Base-by-base conservation (phyloP, 2,329 filamentous ascomycete species). In the Triangularia verruculosa region DNA sequence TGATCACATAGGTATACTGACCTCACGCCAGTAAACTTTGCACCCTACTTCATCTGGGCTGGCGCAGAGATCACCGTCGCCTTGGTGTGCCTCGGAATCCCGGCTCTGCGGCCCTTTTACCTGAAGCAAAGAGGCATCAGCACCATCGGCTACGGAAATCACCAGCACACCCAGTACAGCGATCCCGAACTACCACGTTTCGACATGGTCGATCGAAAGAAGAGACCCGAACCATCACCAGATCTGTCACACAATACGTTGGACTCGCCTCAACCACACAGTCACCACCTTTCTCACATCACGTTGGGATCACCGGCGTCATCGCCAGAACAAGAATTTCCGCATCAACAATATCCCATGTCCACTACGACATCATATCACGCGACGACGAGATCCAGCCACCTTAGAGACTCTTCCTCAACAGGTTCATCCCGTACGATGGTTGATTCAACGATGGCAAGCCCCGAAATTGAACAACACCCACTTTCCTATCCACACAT, bases 121-220 rank as follows among this genome's bases (percentile, higher is more conserved):
- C 67, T 83, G 53, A 82, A 78, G 3, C 78, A 78, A 12, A 78
- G 79, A 39, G 73, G 70, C 12, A 57, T 68, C 52, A 67, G 65
- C 22, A 68, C 56, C 1, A 34, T 62, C 25, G 66, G 66, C 4
- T 68, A 70, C 52, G 62, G 67, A 9, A 60, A 69, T 34, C 34
- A 62, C 57, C 65, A 63, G 17, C 66, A 68, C 20, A 69, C 63
- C 34, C 66, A 71, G 75, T 93, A 90, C 74, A 80, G 83, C 74
- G 85, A 83, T 64, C 86, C 84, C 71, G 76, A 80, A 22, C 57
- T 75, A 9, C 75, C 74, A 1, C 67, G 68, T 1, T 76, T 75
- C 57, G 70, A 69, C 12, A 75, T 63, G 81, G 82, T 34, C 79
- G 85, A 12, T 88, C 89, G n/a, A 76, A 85, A 63, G 77, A 54